Percentiles rank a stretch among this genome's conserved stretches.
Evolutionary conservation across 441 rosid species (phyloP).

Genomic region (Lepidium campestre): DNA sequence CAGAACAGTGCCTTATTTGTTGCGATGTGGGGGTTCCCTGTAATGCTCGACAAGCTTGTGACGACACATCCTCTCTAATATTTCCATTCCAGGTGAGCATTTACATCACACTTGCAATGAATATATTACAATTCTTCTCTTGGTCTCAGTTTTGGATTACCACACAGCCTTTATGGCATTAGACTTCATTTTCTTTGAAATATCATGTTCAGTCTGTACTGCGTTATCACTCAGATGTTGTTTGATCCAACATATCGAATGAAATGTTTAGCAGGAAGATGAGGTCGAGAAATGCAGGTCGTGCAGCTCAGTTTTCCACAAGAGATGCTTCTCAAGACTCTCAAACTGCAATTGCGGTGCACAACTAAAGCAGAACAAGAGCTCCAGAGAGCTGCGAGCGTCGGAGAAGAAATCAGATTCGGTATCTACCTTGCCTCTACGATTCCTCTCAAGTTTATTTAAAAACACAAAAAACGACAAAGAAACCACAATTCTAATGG

Average conservation of each 20-base stretch:
- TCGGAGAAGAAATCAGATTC: conserved; percentile 45
- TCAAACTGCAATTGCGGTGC: conserved; percentile 64
- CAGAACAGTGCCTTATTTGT: conserved; percentile 84
- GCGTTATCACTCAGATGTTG: neutral
- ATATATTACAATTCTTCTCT: neutral
- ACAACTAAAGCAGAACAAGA: conserved; percentile 30
- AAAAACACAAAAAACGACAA: conserved; percentile 47
- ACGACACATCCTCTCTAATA: conserved; percentile 86
- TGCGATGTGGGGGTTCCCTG: conserved; percentile 97
- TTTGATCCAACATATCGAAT: conserved; percentile 16
- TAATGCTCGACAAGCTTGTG: conserved; percentile 79
- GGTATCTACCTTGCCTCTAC: conserved; percentile 32
- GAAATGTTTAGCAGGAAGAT: conserved; percentile 55
- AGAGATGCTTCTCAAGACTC: conserved; percentile 66
- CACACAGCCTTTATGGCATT: neutral
- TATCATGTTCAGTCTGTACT: neutral
- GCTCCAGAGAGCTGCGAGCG: conserved; percentile 31
- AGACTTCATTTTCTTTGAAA: neutral
- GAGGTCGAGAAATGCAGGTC: conserved; percentile 59
- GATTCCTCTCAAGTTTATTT: conserved; percentile 61
- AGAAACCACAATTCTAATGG: conserved; percentile 62
- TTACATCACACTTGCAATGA: neutral
- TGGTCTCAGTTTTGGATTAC: neutral
- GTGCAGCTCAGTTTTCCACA: conserved; percentile 71
- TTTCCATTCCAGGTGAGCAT: conserved; percentile 82